Conservation (phyloP, 2,329 filamentous ascomycete genomes). For the Metarhizium album region DNA sequence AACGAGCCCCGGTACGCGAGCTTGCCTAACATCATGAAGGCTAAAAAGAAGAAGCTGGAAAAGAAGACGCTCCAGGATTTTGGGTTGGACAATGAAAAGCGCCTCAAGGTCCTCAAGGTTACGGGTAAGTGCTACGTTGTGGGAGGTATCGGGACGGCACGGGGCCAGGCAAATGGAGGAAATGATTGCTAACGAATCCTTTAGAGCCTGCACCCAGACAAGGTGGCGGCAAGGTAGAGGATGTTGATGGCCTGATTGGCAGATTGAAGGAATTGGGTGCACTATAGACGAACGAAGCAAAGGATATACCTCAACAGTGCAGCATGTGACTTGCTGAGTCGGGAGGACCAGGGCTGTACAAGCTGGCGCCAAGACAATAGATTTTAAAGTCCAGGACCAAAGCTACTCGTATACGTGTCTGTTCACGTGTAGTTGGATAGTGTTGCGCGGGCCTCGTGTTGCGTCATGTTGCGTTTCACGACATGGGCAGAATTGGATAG, state of each 20-base stretch:
- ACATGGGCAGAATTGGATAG: background rate
- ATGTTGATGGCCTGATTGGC: slow-evolving; percentile 86
- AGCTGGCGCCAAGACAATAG: background rate
- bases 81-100: slow-evolving; percentile 60
- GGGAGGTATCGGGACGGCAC: background rate
- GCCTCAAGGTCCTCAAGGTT: slow-evolving; percentile 86
- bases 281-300: slow-evolving; percentile 40
- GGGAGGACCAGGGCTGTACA: background rate
- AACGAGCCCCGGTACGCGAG: slow-evolving; percentile 94
- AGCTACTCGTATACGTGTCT: background rate
- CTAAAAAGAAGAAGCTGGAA: slow-evolving; percentile 98
- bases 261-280: slow-evolving; percentile 96
- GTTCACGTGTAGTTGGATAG: background rate
- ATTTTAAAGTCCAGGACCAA: background rate
- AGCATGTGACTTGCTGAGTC: background rate
- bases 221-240: slow-evolving; percentile 93
- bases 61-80: slow-evolving; percentile 83
- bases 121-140: slow-evolving; percentile 44
- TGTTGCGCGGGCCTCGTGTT: background rate
- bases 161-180: too few relatives aligned
- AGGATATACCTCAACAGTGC: background rate
- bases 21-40: slow-evolving; percentile 99
- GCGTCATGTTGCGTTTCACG: background rate
- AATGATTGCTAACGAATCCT: slow-evolving; percentile 2
- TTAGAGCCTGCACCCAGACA: slow-evolving; percentile 76